Base-by-base conservation (phyloP, 2,329 filamentous ascomycete species). In the Fusarium heterosporum region DNA sequence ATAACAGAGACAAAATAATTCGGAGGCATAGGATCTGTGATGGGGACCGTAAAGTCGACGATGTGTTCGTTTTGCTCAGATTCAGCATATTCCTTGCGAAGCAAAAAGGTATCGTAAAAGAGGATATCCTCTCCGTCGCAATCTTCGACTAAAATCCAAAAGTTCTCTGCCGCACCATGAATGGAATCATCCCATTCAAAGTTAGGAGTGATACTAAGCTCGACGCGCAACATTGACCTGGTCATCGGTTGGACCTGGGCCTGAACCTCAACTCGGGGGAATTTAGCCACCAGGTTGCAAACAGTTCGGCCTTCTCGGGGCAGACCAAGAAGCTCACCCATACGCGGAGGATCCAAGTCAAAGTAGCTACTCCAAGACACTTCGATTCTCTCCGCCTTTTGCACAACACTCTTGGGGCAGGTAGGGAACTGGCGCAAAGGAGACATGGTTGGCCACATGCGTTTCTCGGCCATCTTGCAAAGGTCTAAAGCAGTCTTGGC, bases 371-470 rank as follows among this genome's bases (percentile, higher is more conserved):
- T 86, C 93, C 95, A 99, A 2, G 92, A 90, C 19, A 98, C 94
- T 70, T 97, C 94, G 63, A 98, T 97, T 70, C 94, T 88, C 81
- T 99, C 96, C 4, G 94, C 91, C 80, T 98, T 98, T 69, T 93
- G 89, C 47, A 98, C 83, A 52, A 98, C 92, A 59, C 98, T 95
- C 39, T 89, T 84, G 4, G 94, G 89, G 74, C 93, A 97, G 38
- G 83, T 82, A 5, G 91, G 87, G 75, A 99, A 99, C 74, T 99
- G 96, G 53, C 96, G 89, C 30, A 99, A 84, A 12, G 96, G 96
- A 36, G 93, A 93, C 96, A 98, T 99, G 8, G 95, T 98, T 14
- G 95, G 94, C 96, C 96, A 99, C 96, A 99, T 99, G 48, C 96
- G 88, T 84, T 97, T 97, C 82, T 99, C 96, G 0, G 95, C 96